Evolutionary conservation across 1,284 basidiomycete genomes (phyloP), one percentile per base, ranked within the genome.

Genomic region (Phenoliferia sp.): DNA sequence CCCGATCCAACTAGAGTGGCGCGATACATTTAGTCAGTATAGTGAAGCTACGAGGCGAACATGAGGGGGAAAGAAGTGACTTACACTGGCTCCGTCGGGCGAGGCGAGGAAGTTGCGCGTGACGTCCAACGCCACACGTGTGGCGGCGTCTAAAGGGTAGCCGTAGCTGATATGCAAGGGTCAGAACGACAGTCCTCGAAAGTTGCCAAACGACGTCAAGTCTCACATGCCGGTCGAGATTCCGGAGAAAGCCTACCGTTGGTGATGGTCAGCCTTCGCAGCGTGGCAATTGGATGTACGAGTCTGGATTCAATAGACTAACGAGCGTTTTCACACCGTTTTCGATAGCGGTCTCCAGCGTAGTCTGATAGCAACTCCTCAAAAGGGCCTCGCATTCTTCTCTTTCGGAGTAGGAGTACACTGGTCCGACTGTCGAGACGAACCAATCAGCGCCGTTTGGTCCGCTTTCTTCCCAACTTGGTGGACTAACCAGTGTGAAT

Each of bases 111-210:
- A 86, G 48, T 81, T 77, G 59, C 89, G 81, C 17, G 84, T 84
- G 32, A 84, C 81, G 33, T 83, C 80, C 62, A 92, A 78, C 0
- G 90, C 90, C 58, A 91, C 82, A 32, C 84, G 82, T 0, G 90
- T 87, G 0, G 90, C 90, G 69, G 85, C 85, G 57, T 80, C 78
- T 50, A 90, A 85, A 1, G 90, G 90, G 78, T 90, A 92, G 0
- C 87, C 84, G 70, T 90, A 92, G 48, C 68, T 67, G n/a, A n/a
- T n/a, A n/a, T n/a, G n/a, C n/a, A n/a, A 39, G 16, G 12, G 31
- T 3, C 26, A n/a, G 39, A 36, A 3, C 6, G 19, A 17, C 2
- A 16, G 31, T 33, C 28, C 36, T 33, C 12, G 12, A 17, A 10
- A 4, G 17, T 15, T 19, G 6, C 29, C 19, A 3, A 3, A 1